Base-by-base conservation (phyloP, 306 rosid genomes). In the Morella rubra region DNA sequence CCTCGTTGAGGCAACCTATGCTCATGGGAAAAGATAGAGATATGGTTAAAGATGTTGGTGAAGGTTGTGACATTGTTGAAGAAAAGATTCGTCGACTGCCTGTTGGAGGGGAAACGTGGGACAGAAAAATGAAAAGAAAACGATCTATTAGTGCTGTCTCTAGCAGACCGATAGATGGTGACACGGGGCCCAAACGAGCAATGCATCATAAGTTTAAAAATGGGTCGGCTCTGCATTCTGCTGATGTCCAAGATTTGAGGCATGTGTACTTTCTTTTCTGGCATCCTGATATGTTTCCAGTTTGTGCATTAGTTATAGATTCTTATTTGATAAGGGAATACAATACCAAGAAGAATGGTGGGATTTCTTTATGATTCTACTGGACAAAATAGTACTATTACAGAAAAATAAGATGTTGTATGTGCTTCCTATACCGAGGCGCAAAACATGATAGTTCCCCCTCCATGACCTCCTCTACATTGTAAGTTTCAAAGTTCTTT, bases 81-180 rank as follows among this genome's bases (percentile, higher is more conserved):
- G 98, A 90, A 87, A 93, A 91, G 85, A 86, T 91, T 68, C 87
- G 88, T 69, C 84, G 81, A 77, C 75, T 90, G 79, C 93, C 97
- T 72, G 87, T 84, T 74, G 92, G 83, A 78, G 90, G 86, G 73
- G 97, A 91, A 79, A 86, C 89, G 15, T 83, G 93, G 93, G 97
- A 91, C 76, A 83, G 84, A 81, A 91, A 90, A 84, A 85, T 86
- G 83, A 90, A 83, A 90, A 88, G 96, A 81, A 90, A 89, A 80
- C 94, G 93, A 64, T 89, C 96, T 77, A 83, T 87, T 81, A 86
- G 91, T 8, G 71, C 86, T 14, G 89, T 74, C 78, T 81, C 81
- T 74, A 74, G 83, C 58, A 82, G 97, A 86, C 81, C 91, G 53
- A 65, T 77, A 62, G 94, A 90, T 45, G 90, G 81, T 74, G 97